phyloP scores from a whole-genome alignment of 176 grass and related monocot genomes.

The Poa annua region DNA sequence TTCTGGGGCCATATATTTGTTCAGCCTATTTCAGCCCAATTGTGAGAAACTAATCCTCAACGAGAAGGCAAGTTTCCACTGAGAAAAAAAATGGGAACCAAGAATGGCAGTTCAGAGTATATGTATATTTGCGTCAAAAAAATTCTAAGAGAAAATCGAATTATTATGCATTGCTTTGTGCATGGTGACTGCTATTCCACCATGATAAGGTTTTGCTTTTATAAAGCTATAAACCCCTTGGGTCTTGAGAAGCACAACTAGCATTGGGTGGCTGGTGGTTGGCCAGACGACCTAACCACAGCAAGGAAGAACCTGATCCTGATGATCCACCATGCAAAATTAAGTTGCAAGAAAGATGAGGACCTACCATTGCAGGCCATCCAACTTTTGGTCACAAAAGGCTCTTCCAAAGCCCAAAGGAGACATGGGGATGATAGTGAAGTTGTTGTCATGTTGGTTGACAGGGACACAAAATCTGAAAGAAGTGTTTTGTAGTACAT shows the following conservation, averaged over 20 bases:
- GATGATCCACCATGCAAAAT: background rate
- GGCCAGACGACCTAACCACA: slow-evolving; percentile 3
- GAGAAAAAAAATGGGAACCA: too few species aligned
- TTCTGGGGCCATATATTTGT: background rate
- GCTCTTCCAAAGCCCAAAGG: slow-evolving; percentile 11
- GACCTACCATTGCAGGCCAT: slow-evolving; percentile 18
- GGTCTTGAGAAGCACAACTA: background rate
- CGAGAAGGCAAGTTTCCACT: too few species aligned
- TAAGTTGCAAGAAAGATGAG: slow-evolving; percentile 33
- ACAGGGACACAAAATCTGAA: background rate
- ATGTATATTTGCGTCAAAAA: too few species aligned
- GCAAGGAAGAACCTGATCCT: slow-evolving; percentile 12
- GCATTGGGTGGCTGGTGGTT: slow-evolving; percentile 15
- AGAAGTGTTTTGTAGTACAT: background rate
- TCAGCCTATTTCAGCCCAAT: background rate
- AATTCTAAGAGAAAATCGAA: too few species aligned
- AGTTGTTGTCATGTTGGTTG: background rate
- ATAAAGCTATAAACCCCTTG: background rate
- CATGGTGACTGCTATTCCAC: background rate
- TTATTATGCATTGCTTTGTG: too few species aligned
- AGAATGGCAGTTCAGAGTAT: too few species aligned
- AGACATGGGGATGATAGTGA: background rate
- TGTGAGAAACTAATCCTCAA: background rate
- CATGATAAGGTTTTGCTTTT: background rate
- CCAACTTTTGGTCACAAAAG: background rate